These are phyloP conservation scores for Penicillium hordei DNA, from an alignment of 2,329 filamentous ascomycete species.

Conservation along the genomic window DNA sequence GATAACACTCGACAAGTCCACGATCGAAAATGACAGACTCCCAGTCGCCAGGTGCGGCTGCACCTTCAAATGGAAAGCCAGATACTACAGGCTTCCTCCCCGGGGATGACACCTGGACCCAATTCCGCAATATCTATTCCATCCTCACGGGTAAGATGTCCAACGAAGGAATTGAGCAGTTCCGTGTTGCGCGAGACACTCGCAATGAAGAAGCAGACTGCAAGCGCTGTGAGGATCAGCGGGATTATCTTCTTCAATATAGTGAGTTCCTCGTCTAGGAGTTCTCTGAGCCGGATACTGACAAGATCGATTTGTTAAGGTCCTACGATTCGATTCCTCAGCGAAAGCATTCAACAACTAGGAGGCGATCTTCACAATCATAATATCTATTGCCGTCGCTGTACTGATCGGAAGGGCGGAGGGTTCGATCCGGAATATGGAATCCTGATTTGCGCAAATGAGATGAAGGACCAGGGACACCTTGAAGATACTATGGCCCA, in stretches of 20 bases:
- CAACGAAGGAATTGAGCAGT: slow-evolving; percentile 67
- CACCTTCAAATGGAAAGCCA: slow-evolving; percentile 23
- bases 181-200: slow-evolving; percentile 73
- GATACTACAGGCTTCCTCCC: slow-evolving; percentile 39
- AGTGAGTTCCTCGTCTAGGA: slow-evolving; percentile 44
- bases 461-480: slow-evolving; percentile 75
- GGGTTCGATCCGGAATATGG: slow-evolving; percentile 86
- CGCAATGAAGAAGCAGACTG: slow-evolving; percentile 77
- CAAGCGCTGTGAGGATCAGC: slow-evolving; percentile 74
- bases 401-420: slow-evolving; percentile 69
- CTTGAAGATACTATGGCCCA: slow-evolving; percentile 92
- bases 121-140: slow-evolving; percentile 84
- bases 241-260: slow-evolving; percentile 80
- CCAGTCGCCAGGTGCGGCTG: slow-evolving; percentile 22
- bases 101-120: slow-evolving; percentile 45
- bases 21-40: slow-evolving; percentile 33
- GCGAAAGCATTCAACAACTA: slow-evolving; percentile 74
- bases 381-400: slow-evolving; percentile 82
- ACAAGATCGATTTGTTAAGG: slow-evolving; percentile 39
- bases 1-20: background rate
- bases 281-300: slow-evolving; percentile 1
- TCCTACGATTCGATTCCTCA: slow-evolving; percentile 83
- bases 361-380: slow-evolving; percentile 70
- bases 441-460: slow-evolving; percentile 90
- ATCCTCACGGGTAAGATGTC: slow-evolving; percentile 74